Evolutionary conservation across 495 filamentous ascomycete species (phyloP).

Genomic region (Evansstolkia leycettana): DNA sequence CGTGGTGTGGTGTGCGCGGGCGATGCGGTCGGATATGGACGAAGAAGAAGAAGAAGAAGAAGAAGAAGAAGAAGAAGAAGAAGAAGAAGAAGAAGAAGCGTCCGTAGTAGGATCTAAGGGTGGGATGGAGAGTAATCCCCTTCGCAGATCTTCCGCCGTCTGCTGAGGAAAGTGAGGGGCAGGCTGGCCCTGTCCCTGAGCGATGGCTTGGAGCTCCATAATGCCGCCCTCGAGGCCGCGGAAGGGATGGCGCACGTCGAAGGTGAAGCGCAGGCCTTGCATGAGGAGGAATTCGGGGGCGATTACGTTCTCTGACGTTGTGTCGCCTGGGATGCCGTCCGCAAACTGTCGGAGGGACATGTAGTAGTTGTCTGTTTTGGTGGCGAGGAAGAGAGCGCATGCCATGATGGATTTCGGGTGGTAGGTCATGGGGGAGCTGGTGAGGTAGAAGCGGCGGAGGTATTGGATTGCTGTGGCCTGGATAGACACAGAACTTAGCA

Average conservation of each 20-base stretch:
- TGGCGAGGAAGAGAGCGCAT: conserved; percentile 79
- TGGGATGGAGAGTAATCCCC: conserved; percentile 14
- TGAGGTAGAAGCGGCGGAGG: conserved; percentile 86
- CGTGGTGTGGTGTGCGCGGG: conserved; percentile 55
- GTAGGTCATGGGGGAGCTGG: conserved; percentile 90
- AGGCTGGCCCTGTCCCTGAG: conserved; percentile 35
- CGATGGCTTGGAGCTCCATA: conserved; percentile 66
- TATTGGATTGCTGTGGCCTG: conserved; percentile 86
- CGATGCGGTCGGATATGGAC: conserved; percentile 38
- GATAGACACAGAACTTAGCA: conserved; percentile 1
- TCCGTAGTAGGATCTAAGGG: conserved; percentile 1
- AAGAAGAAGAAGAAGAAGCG: conserved; percentile 11
- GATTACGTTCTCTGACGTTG: conserved; percentile 59
- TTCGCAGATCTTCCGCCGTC: conserved; percentile 25
- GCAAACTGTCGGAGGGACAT: conserved; percentile 56
- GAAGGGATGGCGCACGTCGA: conserved; percentile 86
- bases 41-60: conserved; percentile 8
- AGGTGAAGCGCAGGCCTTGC: conserved; percentile 85
- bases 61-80: conserved; percentile 2
- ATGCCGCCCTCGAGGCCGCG: conserved; percentile 73
- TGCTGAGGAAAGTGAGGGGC: conserved; percentile 21
- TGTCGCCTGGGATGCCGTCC: conserved; percentile 49
- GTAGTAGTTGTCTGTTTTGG: conserved; percentile 80
- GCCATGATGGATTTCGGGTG: conserved; percentile 76
- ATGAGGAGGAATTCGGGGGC: conserved; percentile 84